These are phyloP conservation scores for Camellia japonica DNA, from an alignment of 148 eudicot genomes.

Conservation along the genomic window DNA sequence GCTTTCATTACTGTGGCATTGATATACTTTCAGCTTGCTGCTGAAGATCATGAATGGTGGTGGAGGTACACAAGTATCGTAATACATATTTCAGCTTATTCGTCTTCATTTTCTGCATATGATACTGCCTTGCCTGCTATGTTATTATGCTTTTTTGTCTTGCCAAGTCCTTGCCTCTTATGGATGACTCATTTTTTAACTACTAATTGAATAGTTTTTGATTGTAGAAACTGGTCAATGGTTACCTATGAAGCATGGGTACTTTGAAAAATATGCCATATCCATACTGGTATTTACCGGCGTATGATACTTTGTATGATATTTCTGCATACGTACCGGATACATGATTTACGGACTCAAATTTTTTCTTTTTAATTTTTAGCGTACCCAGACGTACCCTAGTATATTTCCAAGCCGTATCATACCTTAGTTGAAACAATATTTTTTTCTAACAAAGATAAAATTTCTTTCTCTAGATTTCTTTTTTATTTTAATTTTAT, in stretches of 20 bases:
- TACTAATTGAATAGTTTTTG: neutral
- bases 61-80: conserved; percentile 30
- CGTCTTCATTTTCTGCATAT: neutral
- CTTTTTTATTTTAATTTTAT: too few relatives aligned
- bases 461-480: too few relatives aligned
- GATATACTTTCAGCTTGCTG: conserved; percentile 40
- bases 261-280: too few relatives aligned
- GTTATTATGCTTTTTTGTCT: neutral
- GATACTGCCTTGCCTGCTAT: neutral
- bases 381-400: too few relatives aligned
- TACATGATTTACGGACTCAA: too few relatives aligned
- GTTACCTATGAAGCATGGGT: neutral
- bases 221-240: neutral
- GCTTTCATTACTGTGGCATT: conserved; percentile 34
- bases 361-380: too few relatives aligned
- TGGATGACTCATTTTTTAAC: neutral
- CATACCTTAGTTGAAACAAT: too few relatives aligned
- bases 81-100: neutral
- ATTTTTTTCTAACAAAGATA: too few relatives aligned
- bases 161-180: neutral
- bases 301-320: too few relatives aligned
- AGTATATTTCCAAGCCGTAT: too few relatives aligned
- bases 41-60: conserved; percentile 46
- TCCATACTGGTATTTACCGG: too few relatives aligned
- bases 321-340: too few relatives aligned